Base-by-base conservation (phyloP, 306 rosid species). In the Pyrus communis region DNA sequence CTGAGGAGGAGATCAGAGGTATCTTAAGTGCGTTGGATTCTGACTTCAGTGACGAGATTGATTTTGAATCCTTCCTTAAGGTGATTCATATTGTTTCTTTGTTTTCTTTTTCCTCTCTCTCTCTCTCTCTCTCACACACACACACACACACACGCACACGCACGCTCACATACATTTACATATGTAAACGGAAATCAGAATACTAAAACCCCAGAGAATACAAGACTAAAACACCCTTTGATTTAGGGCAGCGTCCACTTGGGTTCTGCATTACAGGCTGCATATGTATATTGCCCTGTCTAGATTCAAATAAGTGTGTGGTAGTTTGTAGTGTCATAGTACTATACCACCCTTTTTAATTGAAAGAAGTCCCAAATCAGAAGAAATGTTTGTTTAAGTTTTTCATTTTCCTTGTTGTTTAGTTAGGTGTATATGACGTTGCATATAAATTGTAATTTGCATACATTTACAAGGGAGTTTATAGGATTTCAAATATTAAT, bases 11-110 rank as follows among this genome's bases (percentile, higher is more conserved):
- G 86, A 88, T 96, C 82, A 81, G 65, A 84, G 81, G 73, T 45
- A 77, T 89, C 63, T 81, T 96, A 77, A 82, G 86, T 57, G 96
- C 91, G n/a, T 69, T 83, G 70, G 89, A 81, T 77, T 85, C 86
- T 55, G 85, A 87, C 58, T 83, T 90, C 65, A 80, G 82, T n/a
- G 52, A 75, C 15, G 97, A 92, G 45, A 84, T 91, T 76, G 97
- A 91, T 85, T 96, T 96, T 75, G 99, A 96, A 86, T 80, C 85
- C 83, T 96, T 96, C 84, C 93, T 92, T 59, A 88, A 85, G 88
- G 99, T 86, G 62, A 88, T 92, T 77, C 68, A 43, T 68, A 49
- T 28, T 71, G n/a, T 79, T 55, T 77, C 59, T 52, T 52, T 10
- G 3, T 60, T 63, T 66, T 67, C 17, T 30, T 45, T 21, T 17